Evolutionary conservation across 1,284 basidiomycete genomes (phyloP).

Genomic region (Earliella scabrosa): DNA sequence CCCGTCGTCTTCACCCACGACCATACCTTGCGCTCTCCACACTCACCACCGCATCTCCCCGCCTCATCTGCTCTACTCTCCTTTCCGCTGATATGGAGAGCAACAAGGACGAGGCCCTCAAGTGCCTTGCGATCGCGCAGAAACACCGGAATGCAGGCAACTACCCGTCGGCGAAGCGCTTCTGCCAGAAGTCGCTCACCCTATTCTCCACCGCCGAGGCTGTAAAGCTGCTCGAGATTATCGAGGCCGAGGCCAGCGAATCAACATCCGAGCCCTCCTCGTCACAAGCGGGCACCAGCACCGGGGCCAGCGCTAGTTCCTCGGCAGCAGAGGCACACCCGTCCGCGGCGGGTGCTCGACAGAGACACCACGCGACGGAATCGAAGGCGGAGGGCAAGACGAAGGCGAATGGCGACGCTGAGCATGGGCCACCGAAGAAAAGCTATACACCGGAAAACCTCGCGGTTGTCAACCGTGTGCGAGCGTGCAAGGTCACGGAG

Average conservation of each 20-base stretch:
- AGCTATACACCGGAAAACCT: conserved; percentile 88
- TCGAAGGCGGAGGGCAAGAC: conserved; percentile 30
- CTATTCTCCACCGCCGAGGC: conserved; percentile 88
- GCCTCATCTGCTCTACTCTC: conserved; percentile 12
- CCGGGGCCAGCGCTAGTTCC: conserved; percentile 42
- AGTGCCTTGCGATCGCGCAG: conserved; percentile 80
- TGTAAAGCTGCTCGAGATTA: conserved; percentile 62
- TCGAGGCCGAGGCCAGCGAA: conserved; percentile 54
- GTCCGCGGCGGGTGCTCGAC: conserved; percentile 68
- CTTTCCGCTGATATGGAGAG: conserved; percentile 66
- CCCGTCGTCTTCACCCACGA: conserved; percentile 21
- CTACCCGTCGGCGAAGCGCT: conserved; percentile 81
- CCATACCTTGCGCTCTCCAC: conserved; percentile 5
- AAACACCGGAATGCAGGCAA: conserved; percentile 76
- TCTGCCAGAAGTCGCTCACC: conserved; percentile 88
- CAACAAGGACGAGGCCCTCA: conserved; percentile 88
- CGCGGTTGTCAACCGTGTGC: conserved; percentile 87
- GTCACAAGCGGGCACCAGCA: conserved; percentile 36
- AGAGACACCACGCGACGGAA: conserved; percentile 59
- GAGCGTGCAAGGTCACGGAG: conserved; percentile 84
- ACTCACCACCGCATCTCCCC: conserved; percentile 14
- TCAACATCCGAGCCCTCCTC: conserved; percentile 37
- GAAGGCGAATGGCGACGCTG: conserved; percentile 43
- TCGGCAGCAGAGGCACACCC: conserved; percentile 66
- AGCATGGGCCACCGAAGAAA: conserved; percentile 62